A percentile compares a stretch with the other conserved stretches of the same genome.
phyloP scores from a whole-genome alignment of 116 monocot genomes.

The Dioscorea cayenensis region DNA sequence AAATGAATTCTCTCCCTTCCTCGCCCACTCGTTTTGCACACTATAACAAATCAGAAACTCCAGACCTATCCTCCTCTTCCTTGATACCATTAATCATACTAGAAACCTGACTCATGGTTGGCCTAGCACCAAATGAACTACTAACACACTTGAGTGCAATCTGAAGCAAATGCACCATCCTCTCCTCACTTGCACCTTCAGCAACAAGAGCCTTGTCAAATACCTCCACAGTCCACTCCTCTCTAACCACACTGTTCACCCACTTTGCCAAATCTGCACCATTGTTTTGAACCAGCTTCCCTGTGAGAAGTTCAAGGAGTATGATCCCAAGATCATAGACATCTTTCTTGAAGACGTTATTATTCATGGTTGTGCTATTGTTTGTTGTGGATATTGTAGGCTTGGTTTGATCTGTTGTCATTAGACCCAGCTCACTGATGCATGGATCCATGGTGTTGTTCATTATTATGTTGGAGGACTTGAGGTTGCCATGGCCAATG shows the following conservation, averaged over 20 bases:
- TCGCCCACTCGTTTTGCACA: no score
- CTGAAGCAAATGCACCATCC: conserved; percentile 32
- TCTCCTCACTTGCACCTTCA: conserved; percentile 8
- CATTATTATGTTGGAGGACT: conserved; percentile 17
- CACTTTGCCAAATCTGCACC: conserved; percentile 24
- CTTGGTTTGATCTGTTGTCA: neutral
- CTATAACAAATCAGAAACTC: neutral
- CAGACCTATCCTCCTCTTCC: conserved; percentile 12
- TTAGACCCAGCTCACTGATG: conserved; percentile 27
- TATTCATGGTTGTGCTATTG: neutral
- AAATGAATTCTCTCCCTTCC: no score
- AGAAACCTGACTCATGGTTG: conserved; percentile 4
- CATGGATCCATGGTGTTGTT: conserved; percentile 15
- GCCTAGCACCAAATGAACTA: neutral
- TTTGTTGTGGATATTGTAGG: neutral
- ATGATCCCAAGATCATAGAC: conserved; percentile 10
- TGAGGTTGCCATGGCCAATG: conserved; percentile 19
- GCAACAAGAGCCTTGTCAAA: conserved; percentile 14
- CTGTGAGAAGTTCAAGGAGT: conserved; percentile 18
- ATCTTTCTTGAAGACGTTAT: neutral
- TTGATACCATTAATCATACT: conserved; percentile 8
- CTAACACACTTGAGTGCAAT: conserved; percentile 21
- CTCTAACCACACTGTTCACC: conserved; percentile 33
- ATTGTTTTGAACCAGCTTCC: conserved; percentile 9
- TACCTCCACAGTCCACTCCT: conserved; percentile 38